These are phyloP conservation scores for Diphasiastrum complanatum DNA, from an alignment of 83 land plant species.

Conservation along the genomic window DNA sequence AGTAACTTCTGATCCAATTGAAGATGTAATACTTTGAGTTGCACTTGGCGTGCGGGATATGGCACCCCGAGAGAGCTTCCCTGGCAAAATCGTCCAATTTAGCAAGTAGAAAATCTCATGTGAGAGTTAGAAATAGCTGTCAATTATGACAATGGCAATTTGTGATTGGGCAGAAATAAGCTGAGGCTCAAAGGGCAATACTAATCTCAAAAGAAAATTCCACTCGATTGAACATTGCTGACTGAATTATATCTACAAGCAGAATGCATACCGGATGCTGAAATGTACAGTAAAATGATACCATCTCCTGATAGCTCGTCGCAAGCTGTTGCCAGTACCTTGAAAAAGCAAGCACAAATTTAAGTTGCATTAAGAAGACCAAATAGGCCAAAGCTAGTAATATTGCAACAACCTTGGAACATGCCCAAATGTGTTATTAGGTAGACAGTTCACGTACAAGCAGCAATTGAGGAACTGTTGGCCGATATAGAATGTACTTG, in stretches of 20 bases:
- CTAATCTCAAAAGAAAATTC: background rate
- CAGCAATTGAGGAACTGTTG: constrained; percentile 66
- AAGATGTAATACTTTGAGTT: no score
- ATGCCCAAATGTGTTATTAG: background rate
- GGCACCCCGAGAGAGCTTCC: no score
- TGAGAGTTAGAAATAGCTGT: no score
- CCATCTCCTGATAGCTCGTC: constrained; percentile 81
- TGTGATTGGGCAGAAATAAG: no score
- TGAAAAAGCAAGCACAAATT: constrained; percentile 15
- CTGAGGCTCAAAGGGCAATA: background rate
- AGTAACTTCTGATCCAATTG: no score
- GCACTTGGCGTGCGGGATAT: no score
- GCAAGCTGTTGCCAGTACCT: constrained; percentile 86
- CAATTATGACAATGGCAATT: background rate
- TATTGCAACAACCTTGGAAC: background rate
- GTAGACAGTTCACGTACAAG: constrained; percentile 60
- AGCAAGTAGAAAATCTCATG: no score
- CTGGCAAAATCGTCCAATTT: no score
- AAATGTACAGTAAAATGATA: constrained; percentile 63
- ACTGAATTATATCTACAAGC: background rate
- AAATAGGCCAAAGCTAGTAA: background rate
- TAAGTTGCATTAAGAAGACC: background rate
- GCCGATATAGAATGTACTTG: constrained; percentile 80
- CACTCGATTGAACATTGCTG: background rate
- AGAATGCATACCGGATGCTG: constrained; percentile 64